Percentiles rank a stretch among this genome's conserved stretches.
Evolutionary conservation across 768 basidiomycete genomes (phyloP).

Genomic region (Clavulina sp.): DNA sequence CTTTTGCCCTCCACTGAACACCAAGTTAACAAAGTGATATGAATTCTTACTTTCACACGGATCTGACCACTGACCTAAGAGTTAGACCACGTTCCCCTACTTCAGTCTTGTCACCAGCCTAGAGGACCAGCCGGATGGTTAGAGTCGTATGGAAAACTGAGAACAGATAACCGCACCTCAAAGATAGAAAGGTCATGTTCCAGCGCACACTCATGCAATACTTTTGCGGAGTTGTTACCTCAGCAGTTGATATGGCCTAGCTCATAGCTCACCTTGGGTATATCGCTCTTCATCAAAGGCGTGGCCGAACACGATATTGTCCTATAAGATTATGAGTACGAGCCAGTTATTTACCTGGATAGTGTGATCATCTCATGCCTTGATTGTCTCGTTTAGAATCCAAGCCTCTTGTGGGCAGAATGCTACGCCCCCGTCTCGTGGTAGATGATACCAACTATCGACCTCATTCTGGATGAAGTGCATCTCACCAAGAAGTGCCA

Average conservation of each 20-base stretch:
- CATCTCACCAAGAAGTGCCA: constrained; percentile 24
- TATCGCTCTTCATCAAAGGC: constrained; percentile 27
- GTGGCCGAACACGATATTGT: constrained; percentile 33
- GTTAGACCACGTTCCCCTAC: constrained; percentile 56
- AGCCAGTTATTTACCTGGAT: neutral
- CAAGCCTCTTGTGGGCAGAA: constrained; percentile 75
- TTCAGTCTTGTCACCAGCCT: constrained; percentile 22
- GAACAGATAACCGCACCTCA: constrained; percentile 16
- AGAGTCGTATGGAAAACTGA: no score
- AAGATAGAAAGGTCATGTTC: constrained; percentile 30
- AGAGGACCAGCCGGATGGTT: no score
- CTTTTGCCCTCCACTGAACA: constrained; percentile 35
- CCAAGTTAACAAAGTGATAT: neutral
- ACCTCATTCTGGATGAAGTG: constrained; percentile 19
- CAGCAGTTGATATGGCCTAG: neutral
- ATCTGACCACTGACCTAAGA: constrained; percentile 19
- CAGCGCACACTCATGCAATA: constrained; percentile 24
- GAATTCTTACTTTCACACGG: no score
- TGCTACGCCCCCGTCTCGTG: constrained; percentile 48
- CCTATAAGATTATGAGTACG: constrained; percentile 21
- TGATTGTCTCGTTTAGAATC: constrained; percentile 66
- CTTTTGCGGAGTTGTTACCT: constrained; percentile 9
- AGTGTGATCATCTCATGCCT: constrained; percentile 12
- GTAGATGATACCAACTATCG: constrained; percentile 51
- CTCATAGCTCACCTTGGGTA: constrained; percentile 18